Evolutionary conservation across 257 asterid species (phyloP).

Genomic region (Datura wrightii): DNA sequence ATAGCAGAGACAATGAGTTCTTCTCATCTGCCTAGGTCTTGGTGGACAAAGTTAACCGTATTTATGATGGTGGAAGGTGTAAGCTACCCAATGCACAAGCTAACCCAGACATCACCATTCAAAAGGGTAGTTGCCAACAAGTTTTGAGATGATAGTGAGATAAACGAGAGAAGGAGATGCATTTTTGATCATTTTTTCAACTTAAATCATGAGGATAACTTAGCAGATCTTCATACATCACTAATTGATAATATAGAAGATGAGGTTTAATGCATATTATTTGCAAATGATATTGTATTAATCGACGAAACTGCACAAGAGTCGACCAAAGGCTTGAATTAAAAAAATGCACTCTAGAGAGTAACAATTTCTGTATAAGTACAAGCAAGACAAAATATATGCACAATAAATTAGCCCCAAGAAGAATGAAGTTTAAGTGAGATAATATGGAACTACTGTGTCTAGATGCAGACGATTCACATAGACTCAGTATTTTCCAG

Average conservation of each 20-base stretch:
- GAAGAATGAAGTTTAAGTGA: not conserved
- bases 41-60: not conserved
- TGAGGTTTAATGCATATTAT: not conserved
- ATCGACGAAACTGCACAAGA: not conserved
- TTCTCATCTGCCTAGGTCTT: not conserved
- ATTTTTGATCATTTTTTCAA: not conserved
- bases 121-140: not conserved
- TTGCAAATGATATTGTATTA: not conserved
- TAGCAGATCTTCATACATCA: not conserved
- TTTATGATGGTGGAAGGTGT: not conserved
- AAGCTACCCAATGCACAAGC: not conserved
- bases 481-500: not conserved
- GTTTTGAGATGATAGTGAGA: not conserved
- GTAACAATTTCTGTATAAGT: not conserved
- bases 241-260: not conserved
- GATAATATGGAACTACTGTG: not conserved
- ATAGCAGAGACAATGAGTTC: not conserved
- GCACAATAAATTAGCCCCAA: not conserved
- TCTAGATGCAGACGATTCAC: not conserved
- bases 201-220: slow-evolving; percentile 16
- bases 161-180: not conserved
- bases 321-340: not conserved
- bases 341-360: not conserved
- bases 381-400: slow-evolving; percentile 11
- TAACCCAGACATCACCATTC: not conserved